phyloP scores from a whole-genome alignment of 164 flowering plant species.

The Vitis labrusca region DNA sequence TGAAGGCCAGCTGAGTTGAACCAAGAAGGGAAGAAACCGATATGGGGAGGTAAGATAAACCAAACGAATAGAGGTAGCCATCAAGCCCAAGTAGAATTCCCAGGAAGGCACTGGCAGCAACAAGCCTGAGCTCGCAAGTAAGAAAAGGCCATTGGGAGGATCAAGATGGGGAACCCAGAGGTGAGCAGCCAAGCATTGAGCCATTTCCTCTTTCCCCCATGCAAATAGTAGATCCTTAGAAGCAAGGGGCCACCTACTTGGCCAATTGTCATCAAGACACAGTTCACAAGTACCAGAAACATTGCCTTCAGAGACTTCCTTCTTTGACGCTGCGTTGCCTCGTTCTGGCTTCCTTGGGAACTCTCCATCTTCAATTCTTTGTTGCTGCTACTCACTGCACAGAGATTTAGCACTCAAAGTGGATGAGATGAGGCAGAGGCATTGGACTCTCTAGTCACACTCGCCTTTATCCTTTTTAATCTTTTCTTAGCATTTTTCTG shows the following conservation, averaged over 20 bases:
- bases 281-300: conserved; percentile 8
- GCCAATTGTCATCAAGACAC: conserved; percentile 19
- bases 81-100: conserved; percentile 20
- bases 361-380: neutral
- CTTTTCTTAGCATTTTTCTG: too few species aligned
- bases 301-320: neutral
- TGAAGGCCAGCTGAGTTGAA: conserved; percentile 34
- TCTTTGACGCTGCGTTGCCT: too few species aligned
- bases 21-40: conserved; percentile 28
- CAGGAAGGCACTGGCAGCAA: conserved; percentile 4
- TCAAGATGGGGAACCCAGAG: conserved; percentile 14
- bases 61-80: conserved; percentile 19
- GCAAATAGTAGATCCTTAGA: conserved; percentile 23
- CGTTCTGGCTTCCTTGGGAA: neutral
- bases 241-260: conserved; percentile 20
- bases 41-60: conserved; percentile 22
- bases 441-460: too few species aligned
- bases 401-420: too few species aligned
- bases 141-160: too few species aligned
- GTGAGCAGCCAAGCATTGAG: conserved; percentile 26
- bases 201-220: conserved; percentile 32
- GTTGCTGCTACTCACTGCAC: too few species aligned
- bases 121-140: neutral
- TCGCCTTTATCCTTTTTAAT: too few species aligned
- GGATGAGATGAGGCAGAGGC: too few species aligned